Evolutionary conservation across 2,329 filamentous ascomycete genomes (phyloP).

Genomic region (Botryotinia convoluta): DNA sequence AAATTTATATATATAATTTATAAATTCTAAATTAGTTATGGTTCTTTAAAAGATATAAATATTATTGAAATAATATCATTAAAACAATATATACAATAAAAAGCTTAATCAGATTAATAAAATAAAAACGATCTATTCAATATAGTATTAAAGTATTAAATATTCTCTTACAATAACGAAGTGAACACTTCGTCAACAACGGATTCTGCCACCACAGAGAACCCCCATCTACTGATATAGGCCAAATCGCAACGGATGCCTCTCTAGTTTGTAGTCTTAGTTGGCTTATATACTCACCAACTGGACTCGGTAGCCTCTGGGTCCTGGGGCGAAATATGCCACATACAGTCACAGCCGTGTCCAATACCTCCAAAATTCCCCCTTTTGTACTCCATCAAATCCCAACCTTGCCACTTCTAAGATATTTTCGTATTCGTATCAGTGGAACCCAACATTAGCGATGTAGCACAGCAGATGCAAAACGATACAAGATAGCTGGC

Average conservation of each 20-base stretch:
- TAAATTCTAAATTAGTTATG: too few species aligned
- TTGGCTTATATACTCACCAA: not conserved
- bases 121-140: too few species aligned
- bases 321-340: not conserved
- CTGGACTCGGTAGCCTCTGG: not conserved
- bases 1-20: too few species aligned
- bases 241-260: not conserved
- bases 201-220: too few species aligned
- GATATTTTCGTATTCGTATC: not conserved
- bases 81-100: too few species aligned
- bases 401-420: not conserved
- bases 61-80: too few species aligned
- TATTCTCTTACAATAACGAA: too few species aligned
- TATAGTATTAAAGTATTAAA: too few species aligned
- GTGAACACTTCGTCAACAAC: too few species aligned
- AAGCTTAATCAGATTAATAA: too few species aligned
- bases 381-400: not conserved
- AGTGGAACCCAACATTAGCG: not conserved
- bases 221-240: not conserved
- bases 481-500: not conserved
- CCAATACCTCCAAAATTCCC: not conserved
- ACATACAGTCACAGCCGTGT: not conserved
- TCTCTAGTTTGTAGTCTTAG: not conserved
- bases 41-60: too few species aligned
- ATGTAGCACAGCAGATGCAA: not conserved